Base-by-base conservation (phyloP, 495 filamentous ascomycete species). In the Cairneyella variabilis region DNA sequence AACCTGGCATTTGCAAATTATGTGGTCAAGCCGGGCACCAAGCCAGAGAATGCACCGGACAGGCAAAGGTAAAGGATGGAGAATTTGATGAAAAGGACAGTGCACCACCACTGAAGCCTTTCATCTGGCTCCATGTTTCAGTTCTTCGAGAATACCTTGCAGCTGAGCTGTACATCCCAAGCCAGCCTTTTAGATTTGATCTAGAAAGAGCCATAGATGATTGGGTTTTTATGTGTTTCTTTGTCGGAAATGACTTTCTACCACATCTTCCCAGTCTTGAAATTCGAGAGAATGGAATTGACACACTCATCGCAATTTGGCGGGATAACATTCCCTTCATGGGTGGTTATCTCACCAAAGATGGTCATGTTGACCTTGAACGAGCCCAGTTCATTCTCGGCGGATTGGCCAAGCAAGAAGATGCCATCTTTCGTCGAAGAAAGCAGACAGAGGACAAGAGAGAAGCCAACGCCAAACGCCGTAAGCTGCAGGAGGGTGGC, bases 221-320 rank as follows among this genome's bases (percentile, higher is more conserved):
- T 69, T 97, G 95, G 93, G 90, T 99, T 14, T 99, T 99, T 69
- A 96, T 99, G 92, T 99, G 93, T 74, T 99, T 95, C 71, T 99
- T 99, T 66, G 93, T 99, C 53, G 93, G 93, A 59, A 99, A 99
- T 67, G 95, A 99, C 75, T 99, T 99, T 72, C 74, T 99, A 59
- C 93, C 93, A 40, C 93, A 99, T 75, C 72, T 99, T 51, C 93
- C 93, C 20, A 95, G 91, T 65, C 77, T 99, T 52, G 93, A 97
- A 68, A 97, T 99, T 66, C 82, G 92, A 57, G 93, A 99, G 62
- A 86, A 96, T 66, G 95, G 92, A 23, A 97, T 99, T 66, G 91
- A 99, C 64, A 95, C 90, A 0, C 76, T 99, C 40, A 95, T 91
- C 48, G 84, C 89, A 6, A 95, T 97, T 53, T 99, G 95, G 93